A percentile compares a stretch with the other conserved stretches of the same genome.
These are phyloP conservation scores for Xylaria sp. DNA, from an alignment of 2,329 filamentous ascomycete genomes.

Conservation along the genomic window DNA sequence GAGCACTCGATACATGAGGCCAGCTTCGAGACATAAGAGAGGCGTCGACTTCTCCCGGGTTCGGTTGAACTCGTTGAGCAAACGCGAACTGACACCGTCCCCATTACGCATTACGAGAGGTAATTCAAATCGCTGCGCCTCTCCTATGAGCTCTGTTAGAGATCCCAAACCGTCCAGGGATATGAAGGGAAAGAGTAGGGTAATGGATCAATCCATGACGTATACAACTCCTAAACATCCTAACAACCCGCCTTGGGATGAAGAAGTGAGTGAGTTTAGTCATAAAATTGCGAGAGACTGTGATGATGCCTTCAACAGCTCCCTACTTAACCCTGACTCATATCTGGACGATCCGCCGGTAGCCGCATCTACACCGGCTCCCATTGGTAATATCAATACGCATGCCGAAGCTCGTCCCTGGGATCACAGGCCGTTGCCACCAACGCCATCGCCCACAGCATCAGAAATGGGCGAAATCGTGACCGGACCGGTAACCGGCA, in stretches of 20 bases:
- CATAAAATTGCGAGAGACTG: conserved; percentile 86
- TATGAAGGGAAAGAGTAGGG: conserved; percentile 18
- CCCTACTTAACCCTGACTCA: conserved; percentile 45
- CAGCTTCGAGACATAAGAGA: conserved; percentile 55
- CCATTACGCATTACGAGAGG: conserved; percentile 40
- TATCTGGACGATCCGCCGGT: conserved; percentile 19
- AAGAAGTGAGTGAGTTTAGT: conserved; percentile 84
- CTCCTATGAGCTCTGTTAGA: conserved; percentile 32
- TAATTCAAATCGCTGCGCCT: conserved; percentile 34
- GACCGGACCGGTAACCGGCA: conserved; percentile 30
- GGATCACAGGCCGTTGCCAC: conserved; percentile 58
- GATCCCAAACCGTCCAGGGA: conserved; percentile 22
- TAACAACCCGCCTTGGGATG: conserved; percentile 55
- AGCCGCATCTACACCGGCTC: conserved; percentile 26
- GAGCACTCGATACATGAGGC: conserved; percentile 49
- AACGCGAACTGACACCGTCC: conserved; percentile 22
- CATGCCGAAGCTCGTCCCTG: conserved; percentile 41
- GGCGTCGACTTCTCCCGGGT: conserved; percentile 61
- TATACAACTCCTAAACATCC: conserved; percentile 32
- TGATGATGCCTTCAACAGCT: conserved; percentile 87
- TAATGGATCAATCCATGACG: conserved; percentile 34
- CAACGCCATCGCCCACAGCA: conserved; percentile 48
- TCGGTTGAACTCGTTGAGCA: conserved; percentile 44
- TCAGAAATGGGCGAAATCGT: conserved; percentile 36
- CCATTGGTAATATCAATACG: conserved; percentile 12